A percentile compares a stretch with the other conserved stretches of the same genome.
Evolutionary conservation across 176 grass and related monocot species (phyloP).

Genomic region (Otatea glauca): DNA sequence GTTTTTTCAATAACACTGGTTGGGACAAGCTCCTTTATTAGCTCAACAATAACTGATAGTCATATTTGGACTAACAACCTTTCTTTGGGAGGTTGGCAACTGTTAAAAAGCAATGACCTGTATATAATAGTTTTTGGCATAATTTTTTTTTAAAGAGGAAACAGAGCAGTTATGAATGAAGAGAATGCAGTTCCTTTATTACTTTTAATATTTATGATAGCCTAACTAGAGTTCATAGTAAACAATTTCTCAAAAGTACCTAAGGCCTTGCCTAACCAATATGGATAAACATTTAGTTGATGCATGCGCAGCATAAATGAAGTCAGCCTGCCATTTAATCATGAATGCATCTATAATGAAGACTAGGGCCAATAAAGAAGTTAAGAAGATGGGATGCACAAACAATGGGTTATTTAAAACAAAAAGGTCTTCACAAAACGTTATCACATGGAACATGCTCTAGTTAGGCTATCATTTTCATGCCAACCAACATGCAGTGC

Average conservation of each 20-base stretch:
- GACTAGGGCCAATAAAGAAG: background rate
- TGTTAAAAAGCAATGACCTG: background rate
- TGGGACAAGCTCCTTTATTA: conserved; percentile 3
- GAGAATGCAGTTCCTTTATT: background rate
- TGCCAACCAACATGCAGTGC: conserved; percentile 14
- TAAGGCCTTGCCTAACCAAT: conserved; percentile 5
- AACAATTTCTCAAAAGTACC: background rate
- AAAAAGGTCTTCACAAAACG: background rate
- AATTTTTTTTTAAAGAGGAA: background rate
- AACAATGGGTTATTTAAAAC: background rate
- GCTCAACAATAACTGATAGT: background rate
- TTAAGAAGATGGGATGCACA: background rate
- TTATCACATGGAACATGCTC: conserved; percentile 32
- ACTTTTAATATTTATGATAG: background rate
- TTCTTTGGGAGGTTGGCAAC: background rate
- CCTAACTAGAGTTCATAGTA: no score
- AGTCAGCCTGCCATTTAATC: conserved; percentile 8
- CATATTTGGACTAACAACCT: background rate
- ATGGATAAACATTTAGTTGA: conserved; percentile 7
- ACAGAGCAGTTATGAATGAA: background rate
- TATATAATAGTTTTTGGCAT: background rate
- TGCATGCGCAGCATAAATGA: background rate
- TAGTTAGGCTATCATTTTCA: conserved; percentile 31
- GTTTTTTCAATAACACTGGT: no score
- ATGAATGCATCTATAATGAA: conserved; percentile 3